Evolutionary conservation across 225 moss, liverwort and hornwort species (phyloP).

Genomic region (Pleurozium schreberi): DNA sequence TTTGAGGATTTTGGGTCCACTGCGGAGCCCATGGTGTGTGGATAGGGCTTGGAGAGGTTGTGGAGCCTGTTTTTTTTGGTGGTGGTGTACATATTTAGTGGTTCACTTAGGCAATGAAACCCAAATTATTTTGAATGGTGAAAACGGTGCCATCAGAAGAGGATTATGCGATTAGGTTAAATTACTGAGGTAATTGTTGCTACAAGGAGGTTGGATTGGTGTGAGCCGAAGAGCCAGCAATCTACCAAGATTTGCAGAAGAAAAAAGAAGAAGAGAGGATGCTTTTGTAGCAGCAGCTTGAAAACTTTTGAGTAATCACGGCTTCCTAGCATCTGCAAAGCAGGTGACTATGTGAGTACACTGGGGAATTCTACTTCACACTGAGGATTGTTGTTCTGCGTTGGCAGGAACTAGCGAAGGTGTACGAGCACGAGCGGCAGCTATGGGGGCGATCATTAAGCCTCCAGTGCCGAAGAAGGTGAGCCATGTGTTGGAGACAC

Average conservation of each 20-base stretch:
- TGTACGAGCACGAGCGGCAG: neutral
- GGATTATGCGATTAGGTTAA: neutral
- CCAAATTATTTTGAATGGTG: neutral
- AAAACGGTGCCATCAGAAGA: neutral
- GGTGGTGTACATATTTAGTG: neutral
- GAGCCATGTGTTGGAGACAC: slow-evolving; percentile 47
- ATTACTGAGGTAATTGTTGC: neutral
- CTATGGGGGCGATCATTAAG: slow-evolving; percentile 17
- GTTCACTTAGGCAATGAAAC: neutral
- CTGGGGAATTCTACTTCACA: neutral
- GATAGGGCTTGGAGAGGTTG: neutral
- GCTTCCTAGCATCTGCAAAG: slow-evolving; percentile 14
- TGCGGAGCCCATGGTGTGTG: slow-evolving; percentile 38
- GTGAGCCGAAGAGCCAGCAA: slow-evolving; percentile 3
- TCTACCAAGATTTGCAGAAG: neutral
- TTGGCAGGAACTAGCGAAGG: slow-evolving; percentile 11
- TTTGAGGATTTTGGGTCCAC: slow-evolving; percentile 19
- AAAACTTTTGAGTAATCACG: neutral
- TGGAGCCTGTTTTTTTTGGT: too few species aligned
- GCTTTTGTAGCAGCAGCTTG: neutral
- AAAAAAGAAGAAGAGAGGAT: neutral
- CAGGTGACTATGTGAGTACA: neutral
- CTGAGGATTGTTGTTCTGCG: neutral
- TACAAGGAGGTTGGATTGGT: neutral
- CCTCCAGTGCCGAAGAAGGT: slow-evolving; percentile 60